These are phyloP conservation scores for Vinca minor DNA, from an alignment of 257 asterid genomes.

Conservation along the genomic window DNA sequence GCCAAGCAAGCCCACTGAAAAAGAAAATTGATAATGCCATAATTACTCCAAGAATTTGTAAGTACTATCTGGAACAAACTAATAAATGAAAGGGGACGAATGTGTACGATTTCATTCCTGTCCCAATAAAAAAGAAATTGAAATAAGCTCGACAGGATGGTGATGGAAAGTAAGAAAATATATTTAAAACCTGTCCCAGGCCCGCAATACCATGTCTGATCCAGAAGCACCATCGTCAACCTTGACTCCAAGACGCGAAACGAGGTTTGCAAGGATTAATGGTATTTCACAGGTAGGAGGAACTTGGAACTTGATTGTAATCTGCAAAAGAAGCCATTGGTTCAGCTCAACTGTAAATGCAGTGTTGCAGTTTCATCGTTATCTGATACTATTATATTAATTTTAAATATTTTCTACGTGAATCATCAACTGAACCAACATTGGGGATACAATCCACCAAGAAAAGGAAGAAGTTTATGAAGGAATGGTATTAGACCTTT, in stretches of 20 bases:
- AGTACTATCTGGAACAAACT: not conserved
- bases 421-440: conserved; percentile 15
- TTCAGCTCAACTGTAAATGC: conserved; percentile 6
- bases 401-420: not conserved
- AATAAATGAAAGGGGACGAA: not conserved
- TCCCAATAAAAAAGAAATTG: not conserved
- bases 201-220: conserved; percentile 72
- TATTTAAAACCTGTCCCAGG: conserved; percentile 74
- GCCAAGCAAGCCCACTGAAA: conserved; percentile 92
- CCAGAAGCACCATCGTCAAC: conserved; percentile 48
- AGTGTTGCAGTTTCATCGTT: not conserved
- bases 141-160: not conserved
- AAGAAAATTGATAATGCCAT: not conserved
- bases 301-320: conserved; percentile 73
- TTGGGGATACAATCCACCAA: conserved; percentile 11
- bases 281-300: conserved; percentile 87
- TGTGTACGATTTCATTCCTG: not conserved
- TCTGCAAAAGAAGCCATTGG: conserved; percentile 38
- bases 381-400: not conserved
- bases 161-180: not conserved
- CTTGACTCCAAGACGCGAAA: conserved; percentile 75
- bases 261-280: conserved; percentile 59
- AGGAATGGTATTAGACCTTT: conserved; percentile 39
- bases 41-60: not conserved
- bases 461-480: not conserved